phyloP scores from a whole-genome alignment of 352 stramenopile genomes.

The Phytophthora pistaciae region DNA sequence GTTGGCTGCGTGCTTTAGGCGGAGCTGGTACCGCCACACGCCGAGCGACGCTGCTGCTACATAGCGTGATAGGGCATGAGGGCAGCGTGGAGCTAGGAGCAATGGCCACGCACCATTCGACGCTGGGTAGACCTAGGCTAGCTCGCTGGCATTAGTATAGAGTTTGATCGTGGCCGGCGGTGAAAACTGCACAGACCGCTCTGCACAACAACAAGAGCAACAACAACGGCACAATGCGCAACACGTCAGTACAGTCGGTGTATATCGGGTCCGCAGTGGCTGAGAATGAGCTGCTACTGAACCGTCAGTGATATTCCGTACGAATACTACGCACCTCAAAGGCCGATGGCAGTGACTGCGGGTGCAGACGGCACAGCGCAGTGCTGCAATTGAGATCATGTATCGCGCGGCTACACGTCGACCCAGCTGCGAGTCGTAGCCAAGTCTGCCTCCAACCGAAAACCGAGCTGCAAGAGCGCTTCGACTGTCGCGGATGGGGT shows the following conservation, averaged over 20 bases:
- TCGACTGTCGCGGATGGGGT: too few relatives aligned
- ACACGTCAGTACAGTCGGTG: neutral
- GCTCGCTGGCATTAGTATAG: constrained; percentile 43
- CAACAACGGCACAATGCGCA: constrained; percentile 30
- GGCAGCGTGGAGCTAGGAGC: neutral
- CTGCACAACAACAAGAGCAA: neutral
- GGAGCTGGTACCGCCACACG: constrained; percentile 56
- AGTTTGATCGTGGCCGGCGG: constrained; percentile 9
- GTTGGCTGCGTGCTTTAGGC: constrained; percentile 49
- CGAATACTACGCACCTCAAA: constrained; percentile 30
- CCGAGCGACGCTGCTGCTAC: constrained; percentile 55
- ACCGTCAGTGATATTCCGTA: neutral
- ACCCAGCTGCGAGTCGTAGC: too few relatives aligned
- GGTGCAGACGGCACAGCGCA: constrained; percentile 56
- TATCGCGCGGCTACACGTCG: too few relatives aligned
- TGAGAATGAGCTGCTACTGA: constrained; percentile 14
- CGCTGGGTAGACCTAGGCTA: constrained; percentile 32
- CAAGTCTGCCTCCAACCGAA: too few relatives aligned
- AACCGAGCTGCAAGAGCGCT: too few relatives aligned
- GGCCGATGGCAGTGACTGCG: constrained; percentile 58
- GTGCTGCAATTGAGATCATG: too few relatives aligned
- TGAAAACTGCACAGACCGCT: neutral
- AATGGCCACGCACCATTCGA: constrained; percentile 30
- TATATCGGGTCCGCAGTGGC: neutral
- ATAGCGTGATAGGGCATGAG: constrained; percentile 12